These are phyloP conservation scores for Grosmannia serpens DNA, from an alignment of 2,329 filamentous ascomycete genomes.

Conservation along the genomic window DNA sequence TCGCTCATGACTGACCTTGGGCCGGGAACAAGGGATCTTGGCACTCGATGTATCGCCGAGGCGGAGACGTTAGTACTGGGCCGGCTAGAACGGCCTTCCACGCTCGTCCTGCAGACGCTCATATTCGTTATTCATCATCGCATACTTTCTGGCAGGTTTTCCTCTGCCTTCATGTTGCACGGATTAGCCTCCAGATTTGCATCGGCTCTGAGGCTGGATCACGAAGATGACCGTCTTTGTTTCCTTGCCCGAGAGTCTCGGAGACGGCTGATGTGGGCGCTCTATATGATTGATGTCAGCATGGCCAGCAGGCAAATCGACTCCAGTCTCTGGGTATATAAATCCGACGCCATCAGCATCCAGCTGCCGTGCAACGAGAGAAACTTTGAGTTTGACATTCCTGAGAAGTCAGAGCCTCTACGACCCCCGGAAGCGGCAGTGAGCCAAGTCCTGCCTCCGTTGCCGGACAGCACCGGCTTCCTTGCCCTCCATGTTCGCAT, in stretches of 20 bases:
- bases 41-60: constrained; percentile 41
- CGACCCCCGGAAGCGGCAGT: constrained; percentile 26
- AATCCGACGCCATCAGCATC: constrained; percentile 29
- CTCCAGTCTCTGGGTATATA: constrained; percentile 31
- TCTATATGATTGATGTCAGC: constrained; percentile 35
- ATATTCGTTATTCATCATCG: constrained; percentile 36
- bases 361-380: constrained; percentile 38
- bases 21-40: constrained; percentile 38
- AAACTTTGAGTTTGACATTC: constrained; percentile 45
- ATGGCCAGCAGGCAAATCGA: constrained; percentile 34
- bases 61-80: constrained; percentile 40
- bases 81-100: constrained; percentile 43
- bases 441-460: constrained; percentile 29
- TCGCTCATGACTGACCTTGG: constrained; percentile 44
- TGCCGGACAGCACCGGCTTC: constrained; percentile 42
- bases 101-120: constrained; percentile 39
- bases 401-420: constrained; percentile 42
- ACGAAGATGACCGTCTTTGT: constrained; percentile 32
- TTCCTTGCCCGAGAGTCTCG: constrained; percentile 32
- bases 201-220: constrained; percentile 36
- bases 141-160: constrained; percentile 32
- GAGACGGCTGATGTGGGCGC: constrained; percentile 35
- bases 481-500: constrained; percentile 45
- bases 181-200: constrained; percentile 34
- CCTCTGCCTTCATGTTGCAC: constrained; percentile 35